These are phyloP conservation scores for Daldinia vernicosa DNA, from an alignment of 495 filamentous ascomycete genomes.

Conservation along the genomic window DNA sequence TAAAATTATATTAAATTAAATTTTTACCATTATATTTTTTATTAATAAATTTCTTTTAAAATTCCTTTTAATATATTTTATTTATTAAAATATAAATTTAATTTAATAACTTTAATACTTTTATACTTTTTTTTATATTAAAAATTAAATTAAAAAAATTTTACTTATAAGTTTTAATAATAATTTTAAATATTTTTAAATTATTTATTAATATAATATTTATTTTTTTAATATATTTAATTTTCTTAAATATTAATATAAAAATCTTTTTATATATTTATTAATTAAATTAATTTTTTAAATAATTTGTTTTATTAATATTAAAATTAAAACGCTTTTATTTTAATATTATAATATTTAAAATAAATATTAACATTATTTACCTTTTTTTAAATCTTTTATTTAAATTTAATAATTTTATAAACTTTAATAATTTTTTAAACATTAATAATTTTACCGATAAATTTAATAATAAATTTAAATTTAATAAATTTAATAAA, in stretches of 20 bases:
- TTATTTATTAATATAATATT: neutral
- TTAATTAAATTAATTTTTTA: neutral
- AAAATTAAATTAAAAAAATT: neutral
- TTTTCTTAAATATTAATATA: neutral
- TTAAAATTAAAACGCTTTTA: neutral
- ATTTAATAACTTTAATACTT: neutral
- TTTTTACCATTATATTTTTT: neutral
- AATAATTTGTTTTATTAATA: neutral
- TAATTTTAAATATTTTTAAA: neutral
- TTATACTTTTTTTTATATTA: neutral
- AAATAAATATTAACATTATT: neutral
- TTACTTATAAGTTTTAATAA: neutral
- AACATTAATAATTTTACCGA: no score
- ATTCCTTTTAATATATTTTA: neutral
- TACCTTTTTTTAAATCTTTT: neutral
- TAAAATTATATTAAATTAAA: neutral
- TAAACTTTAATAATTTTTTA: neutral
- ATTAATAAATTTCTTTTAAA: no score
- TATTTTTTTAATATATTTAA: neutral
- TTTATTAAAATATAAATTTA: neutral
- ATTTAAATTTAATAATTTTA: neutral
- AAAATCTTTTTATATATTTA: neutral
- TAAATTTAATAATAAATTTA: neutral
- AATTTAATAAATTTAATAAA: neutral
- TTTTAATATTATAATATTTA: neutral